Conservation (phyloP, 2,329 filamentous ascomycete genomes). For the Penicillium sumatraense region DNA sequence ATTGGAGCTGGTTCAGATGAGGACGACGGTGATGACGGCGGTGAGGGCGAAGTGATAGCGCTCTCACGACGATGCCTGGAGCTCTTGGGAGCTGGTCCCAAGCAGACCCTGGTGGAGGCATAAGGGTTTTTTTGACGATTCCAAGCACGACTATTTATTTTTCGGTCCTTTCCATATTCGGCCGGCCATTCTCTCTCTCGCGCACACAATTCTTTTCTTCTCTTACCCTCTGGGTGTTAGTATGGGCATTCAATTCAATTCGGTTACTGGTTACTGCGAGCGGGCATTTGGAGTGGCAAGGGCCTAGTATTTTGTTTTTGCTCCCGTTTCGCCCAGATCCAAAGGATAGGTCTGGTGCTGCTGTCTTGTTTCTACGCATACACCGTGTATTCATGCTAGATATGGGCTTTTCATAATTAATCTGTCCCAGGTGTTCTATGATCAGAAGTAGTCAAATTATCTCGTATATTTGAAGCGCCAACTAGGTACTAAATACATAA, state of each 20-base stretch:
- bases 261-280: slow-evolving; percentile 31
- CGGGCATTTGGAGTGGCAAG: slow-evolving; percentile 41
- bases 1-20: slow-evolving; percentile 70
- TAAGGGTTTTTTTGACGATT: slow-evolving; percentile 41
- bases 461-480: background rate
- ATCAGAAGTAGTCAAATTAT: too few relatives aligned
- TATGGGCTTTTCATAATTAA: slow-evolving; percentile 30
- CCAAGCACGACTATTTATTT: slow-evolving; percentile 11
- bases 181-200: slow-evolving; percentile 8
- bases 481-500: too few relatives aligned
- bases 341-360: slow-evolving; percentile 22
- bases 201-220: slow-evolving; percentile 20
- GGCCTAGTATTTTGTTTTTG: slow-evolving; percentile 18
- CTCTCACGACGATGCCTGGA: slow-evolving; percentile 90
- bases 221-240: slow-evolving; percentile 29
- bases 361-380: slow-evolving; percentile 33
- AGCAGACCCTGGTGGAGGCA: slow-evolving; percentile 78
- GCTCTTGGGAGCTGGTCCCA: slow-evolving; percentile 76
- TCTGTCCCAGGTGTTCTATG: slow-evolving; percentile 8
- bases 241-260: slow-evolving; percentile 38
- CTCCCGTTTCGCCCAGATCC: slow-evolving; percentile 22
- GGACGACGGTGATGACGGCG: slow-evolving; percentile 83
- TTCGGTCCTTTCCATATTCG: slow-evolving; percentile 21
- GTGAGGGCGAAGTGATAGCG: slow-evolving; percentile 89
- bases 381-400: slow-evolving; percentile 35